Conservation (phyloP, 1,139 yeast species). For the Hemisphaericaspora lyxosophila region DNA sequence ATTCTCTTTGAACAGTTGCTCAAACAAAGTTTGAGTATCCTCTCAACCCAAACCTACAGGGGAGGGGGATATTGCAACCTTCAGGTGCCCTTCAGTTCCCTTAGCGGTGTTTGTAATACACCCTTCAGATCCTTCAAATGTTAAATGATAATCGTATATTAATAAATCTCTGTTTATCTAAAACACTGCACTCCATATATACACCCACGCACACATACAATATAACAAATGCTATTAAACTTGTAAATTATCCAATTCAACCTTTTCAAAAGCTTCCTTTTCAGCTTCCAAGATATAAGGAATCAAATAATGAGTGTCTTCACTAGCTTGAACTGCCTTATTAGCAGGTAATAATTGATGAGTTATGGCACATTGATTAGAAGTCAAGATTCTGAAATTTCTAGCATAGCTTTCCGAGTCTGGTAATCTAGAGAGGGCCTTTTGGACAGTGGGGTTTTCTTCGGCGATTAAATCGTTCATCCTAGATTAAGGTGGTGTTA, state of each 20-base stretch:
- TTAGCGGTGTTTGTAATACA: too few relatives aligned
- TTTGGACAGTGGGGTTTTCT: slow-evolving; percentile 84
- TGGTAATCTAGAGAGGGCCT: slow-evolving; percentile 86
- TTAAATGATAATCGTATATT: too few relatives aligned
- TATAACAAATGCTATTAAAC: slow-evolving; percentile 17
- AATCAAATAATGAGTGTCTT: slow-evolving; percentile 80
- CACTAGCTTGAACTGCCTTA: slow-evolving; percentile 77
- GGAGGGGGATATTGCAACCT: too few relatives aligned
- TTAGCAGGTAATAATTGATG: slow-evolving; percentile 82
- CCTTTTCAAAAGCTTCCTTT: slow-evolving; percentile 86
- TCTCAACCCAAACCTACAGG: too few relatives aligned
- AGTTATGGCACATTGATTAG: slow-evolving; percentile 82
- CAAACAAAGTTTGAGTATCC: too few relatives aligned
- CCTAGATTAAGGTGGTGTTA: slow-evolving; percentile 11
- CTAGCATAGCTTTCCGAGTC: slow-evolving; percentile 83
- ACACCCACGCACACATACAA: slow-evolving; percentile 8
- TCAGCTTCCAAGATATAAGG: slow-evolving; percentile 94
- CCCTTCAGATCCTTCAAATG: too few relatives aligned
- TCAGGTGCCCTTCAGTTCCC: too few relatives aligned
- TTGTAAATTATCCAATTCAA: slow-evolving; percentile 78
- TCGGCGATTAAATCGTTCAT: slow-evolving; percentile 85
- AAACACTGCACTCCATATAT: too few relatives aligned
- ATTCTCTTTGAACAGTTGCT: too few relatives aligned
- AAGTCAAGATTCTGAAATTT: slow-evolving; percentile 86
- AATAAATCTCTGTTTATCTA: too few relatives aligned